Percentiles rank a stretch among this genome's conserved stretches.
Conservation (phyloP, 108 stramenopile genomes). For the Stephanodiscus triporus region DNA sequence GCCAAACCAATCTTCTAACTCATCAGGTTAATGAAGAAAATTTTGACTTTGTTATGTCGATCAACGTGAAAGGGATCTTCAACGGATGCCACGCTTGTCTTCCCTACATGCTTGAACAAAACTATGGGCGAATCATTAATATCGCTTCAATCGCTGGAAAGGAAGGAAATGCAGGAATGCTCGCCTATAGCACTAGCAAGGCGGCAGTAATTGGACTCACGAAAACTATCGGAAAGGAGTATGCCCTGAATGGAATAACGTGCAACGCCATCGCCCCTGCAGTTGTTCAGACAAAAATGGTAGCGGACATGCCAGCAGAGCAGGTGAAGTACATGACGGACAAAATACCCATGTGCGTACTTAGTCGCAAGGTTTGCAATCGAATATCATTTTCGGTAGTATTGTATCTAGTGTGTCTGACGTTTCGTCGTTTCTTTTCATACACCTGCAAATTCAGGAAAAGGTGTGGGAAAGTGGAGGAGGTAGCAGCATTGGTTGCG, state of each 20-base stretch:
- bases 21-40: constrained; percentile 54
- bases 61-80: constrained; percentile 66
- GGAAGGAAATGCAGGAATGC: constrained; percentile 74
- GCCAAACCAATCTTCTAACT: constrained; percentile 52
- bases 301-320: constrained; percentile 62
- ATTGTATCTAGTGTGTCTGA: background rate
- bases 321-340: constrained; percentile 78
- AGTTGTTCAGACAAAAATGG: constrained; percentile 74
- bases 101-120: constrained; percentile 63
- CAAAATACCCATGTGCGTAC: constrained; percentile 61
- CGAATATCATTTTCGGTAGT: background rate
- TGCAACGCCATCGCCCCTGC: constrained; percentile 76
- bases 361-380: background rate
- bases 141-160: constrained; percentile 74
- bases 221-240: constrained; percentile 77
- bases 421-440: background rate
- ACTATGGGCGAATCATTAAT: constrained; percentile 70
- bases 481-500: constrained; percentile 56
- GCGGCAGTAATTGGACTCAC: constrained; percentile 77
- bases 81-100: constrained; percentile 61
- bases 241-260: constrained; percentile 72
- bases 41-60: constrained; percentile 59
- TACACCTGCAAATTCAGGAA: constrained; percentile 16
- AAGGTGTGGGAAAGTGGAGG: constrained; percentile 63
- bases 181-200: constrained; percentile 69